A percentile compares a stretch with the other conserved stretches of the same genome.
Evolutionary conservation across 768 basidiomycete species (phyloP).

Genomic region (Xerocomellus amylosporus): DNA sequence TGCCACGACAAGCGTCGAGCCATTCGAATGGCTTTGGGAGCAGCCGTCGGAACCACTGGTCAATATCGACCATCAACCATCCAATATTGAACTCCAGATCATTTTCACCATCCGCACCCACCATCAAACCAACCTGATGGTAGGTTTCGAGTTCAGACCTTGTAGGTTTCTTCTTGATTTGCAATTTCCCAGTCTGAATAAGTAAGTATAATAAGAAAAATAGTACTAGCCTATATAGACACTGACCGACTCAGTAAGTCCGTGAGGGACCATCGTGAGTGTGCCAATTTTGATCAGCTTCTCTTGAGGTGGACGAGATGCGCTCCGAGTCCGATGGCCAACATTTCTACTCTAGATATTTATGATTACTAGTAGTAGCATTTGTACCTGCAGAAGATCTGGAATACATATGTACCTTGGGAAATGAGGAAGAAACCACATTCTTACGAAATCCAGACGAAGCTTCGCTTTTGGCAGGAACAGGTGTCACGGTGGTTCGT

Average conservation of each 20-base stretch:
- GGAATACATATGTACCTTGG: background rate
- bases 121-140: background rate
- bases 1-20: slow-evolving; percentile 1
- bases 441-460: background rate
- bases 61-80: slow-evolving; percentile 1
- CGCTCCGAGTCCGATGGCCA: background rate
- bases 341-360: background rate
- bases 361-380: background rate
- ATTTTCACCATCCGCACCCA: background rate
- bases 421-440: background rate
- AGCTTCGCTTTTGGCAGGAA: background rate
- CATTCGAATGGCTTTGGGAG: slow-evolving; percentile 7
- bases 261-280: slow-evolving; percentile 1
- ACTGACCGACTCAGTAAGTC: background rate
- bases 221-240: background rate
- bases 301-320: background rate
- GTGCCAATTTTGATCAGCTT: slow-evolving; percentile 1
- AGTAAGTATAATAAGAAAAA: background rate
- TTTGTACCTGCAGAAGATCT: background rate
- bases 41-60: background rate
- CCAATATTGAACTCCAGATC: background rate
- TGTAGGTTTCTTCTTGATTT: background rate
- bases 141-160: background rate
- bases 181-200: background rate
- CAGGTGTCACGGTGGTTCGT: background rate